Percentiles rank a stretch among this genome's conserved stretches.
phyloP scores from a whole-genome alignment of 2,329 filamentous ascomycete species.

The Fusarium brachygibbosum region DNA sequence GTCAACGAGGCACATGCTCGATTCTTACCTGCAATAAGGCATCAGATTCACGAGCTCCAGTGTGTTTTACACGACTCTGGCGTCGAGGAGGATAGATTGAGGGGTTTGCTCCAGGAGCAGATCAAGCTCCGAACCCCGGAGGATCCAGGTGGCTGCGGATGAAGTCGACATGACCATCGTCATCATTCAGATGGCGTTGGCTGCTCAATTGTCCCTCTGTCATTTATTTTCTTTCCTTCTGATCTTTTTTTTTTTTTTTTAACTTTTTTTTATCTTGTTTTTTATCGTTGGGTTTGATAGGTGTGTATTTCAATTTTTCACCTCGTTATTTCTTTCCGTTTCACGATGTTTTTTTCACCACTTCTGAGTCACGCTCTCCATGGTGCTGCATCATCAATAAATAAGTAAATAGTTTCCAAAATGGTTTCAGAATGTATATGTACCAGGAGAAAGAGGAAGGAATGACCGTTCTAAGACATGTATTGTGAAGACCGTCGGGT shows the following conservation, averaged over 20 bases:
- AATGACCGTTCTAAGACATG: background rate
- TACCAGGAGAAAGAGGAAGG: background rate
- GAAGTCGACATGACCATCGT: background rate
- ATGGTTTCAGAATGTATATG: background rate
- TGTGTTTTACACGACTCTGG: background rate
- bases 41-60: background rate
- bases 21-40: conserved; percentile 6
- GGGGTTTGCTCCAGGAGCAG: conserved; percentile 1
- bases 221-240: background rate
- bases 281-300: too few species aligned
- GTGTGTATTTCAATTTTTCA: too few species aligned
- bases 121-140: conserved; percentile 1
- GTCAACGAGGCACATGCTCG: conserved; percentile 2
- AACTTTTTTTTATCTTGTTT: background rate
- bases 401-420: background rate
- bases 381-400: background rate
- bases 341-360: background rate
- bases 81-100: conserved; percentile 1
- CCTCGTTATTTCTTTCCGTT: too few species aligned
- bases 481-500: background rate
- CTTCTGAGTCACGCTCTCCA: background rate
- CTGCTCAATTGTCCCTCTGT: background rate
- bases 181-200: background rate
- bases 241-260: background rate
- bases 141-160: background rate